phyloP scores from a whole-genome alignment of 306 rosid species.

The Crotalaria pallida region DNA sequence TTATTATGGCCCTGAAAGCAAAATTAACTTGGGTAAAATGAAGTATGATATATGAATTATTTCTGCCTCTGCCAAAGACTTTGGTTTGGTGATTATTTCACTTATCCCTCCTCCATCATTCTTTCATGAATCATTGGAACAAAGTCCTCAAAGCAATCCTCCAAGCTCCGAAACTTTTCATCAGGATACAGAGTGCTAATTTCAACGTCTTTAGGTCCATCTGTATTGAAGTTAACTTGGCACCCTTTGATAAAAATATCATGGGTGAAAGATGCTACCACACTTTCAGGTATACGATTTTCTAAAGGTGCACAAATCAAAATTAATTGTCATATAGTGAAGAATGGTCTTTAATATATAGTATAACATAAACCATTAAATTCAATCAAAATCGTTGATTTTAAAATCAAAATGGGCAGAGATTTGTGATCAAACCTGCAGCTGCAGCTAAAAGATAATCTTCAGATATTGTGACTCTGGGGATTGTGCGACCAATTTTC shows the following conservation, averaged over 20 bases:
- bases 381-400: neutral
- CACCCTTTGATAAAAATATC: conserved; percentile 77
- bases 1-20: too few relatives aligned
- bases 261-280: conserved; percentile 71
- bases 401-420: neutral
- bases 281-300: conserved; percentile 46
- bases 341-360: neutral
- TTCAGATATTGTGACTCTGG: conserved; percentile 49
- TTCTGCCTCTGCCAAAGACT: conserved; percentile 20
- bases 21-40: too few relatives aligned
- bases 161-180: conserved; percentile 47
- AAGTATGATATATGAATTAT: neutral
- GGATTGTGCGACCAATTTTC: conserved; percentile 50
- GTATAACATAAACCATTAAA: neutral
- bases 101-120: neutral
- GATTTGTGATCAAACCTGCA: conserved; percentile 35
- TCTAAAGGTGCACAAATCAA: conserved; percentile 29
- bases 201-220: conserved; percentile 40
- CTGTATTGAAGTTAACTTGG: conserved; percentile 37
- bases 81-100: conserved; percentile 11
- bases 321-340: neutral
- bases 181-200: conserved; percentile 50
- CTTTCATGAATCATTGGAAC: conserved; percentile 18
- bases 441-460: conserved; percentile 46
- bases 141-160: conserved; percentile 59